phyloP scores from a whole-genome alignment of 1,284 basidiomycete species.

The Grifola frondosa region DNA sequence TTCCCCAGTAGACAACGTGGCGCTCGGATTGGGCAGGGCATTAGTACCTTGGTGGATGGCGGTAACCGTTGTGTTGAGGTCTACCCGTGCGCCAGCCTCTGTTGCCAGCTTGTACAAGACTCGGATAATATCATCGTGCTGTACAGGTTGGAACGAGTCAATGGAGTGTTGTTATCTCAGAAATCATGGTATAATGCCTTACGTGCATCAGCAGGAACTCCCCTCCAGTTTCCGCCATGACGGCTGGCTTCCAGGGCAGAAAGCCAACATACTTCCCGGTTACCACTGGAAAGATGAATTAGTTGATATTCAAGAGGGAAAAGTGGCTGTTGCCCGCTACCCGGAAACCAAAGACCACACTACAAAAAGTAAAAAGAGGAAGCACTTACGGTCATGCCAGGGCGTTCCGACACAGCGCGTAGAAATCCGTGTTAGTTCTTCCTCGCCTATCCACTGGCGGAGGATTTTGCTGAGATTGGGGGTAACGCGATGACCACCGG shows the following conservation, averaged over 20 bases:
- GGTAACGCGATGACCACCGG: constrained; percentile 47
- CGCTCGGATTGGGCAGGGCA: constrained; percentile 28
- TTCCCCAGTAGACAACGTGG: constrained; percentile 36
- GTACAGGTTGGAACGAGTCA: constrained; percentile 3
- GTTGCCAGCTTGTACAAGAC: constrained; percentile 43
- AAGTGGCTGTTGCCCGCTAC: background rate
- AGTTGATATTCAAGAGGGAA: background rate
- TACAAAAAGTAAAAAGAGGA: background rate
- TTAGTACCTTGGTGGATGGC: constrained; percentile 25
- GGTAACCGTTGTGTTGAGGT: constrained; percentile 38
- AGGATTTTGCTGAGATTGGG: constrained; percentile 55
- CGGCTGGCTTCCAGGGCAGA: constrained; percentile 50
- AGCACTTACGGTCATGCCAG: constrained; percentile 30
- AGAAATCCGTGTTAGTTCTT: constrained; percentile 35
- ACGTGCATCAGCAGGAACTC: constrained; percentile 44
- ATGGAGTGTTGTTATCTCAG: no score
- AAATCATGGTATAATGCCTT: no score
- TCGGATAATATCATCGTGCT: constrained; percentile 48
- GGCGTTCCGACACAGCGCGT: constrained; percentile 31
- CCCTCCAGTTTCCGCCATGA: constrained; percentile 54
- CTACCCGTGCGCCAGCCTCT: constrained; percentile 41
- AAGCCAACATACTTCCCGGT: constrained; percentile 45
- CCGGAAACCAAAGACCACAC: background rate
- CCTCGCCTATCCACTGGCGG: constrained; percentile 48
- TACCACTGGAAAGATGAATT: constrained; percentile 33